Evolutionary conservation across 805 yeast genomes (phyloP), one percentile per base, ranked within the genome.

Genomic region (Sungouiozyma ichnusensis): DNA sequence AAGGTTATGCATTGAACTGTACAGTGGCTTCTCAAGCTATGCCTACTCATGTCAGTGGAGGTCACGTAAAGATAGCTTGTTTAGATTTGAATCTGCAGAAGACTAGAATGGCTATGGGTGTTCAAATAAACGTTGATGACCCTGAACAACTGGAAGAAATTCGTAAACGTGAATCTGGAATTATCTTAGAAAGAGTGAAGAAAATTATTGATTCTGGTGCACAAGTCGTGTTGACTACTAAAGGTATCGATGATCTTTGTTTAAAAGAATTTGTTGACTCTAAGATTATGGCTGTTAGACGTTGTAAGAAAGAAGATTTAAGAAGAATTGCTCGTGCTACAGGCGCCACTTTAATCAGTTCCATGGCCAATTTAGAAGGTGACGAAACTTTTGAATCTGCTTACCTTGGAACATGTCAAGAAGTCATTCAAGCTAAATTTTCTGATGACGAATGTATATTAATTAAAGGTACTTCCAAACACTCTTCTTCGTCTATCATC

Each of bases 91-190:
- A 94, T 65, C 70, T 92, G 58, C 98, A 94, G 63, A 90, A 88
- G 63, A 92, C 95, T 2, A 78, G 88, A 60, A 86, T 92, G 96
- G 96, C 97, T 35, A 79, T 92, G 79, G 99, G 99, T 42, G 97
- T 92, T 41, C 94, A 87, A 64, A 85, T 92, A 64, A 88, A 88
- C 60, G 86, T 92, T 58, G 95, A 85, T 54, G 97, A 92, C 62
- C 98, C 99, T 35, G 96, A 92, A 54, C 95, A 86, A 66, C 74
- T 92, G 53, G 99, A 92, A 68, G 84, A 85, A 54, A 85, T 87
- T 52, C 74, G 96, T 57, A 78, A 84, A 62, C 76, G 95, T 55
- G 97, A 87, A 67, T 78, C 80, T 55, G 95, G 85, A 35, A 84
- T 87, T 48, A 76, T 86, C 24, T 67, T 84, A 47, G 96, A 87